Conservation (phyloP, 2,329 filamentous ascomycete species). For the Fusarium continuum region DNA sequence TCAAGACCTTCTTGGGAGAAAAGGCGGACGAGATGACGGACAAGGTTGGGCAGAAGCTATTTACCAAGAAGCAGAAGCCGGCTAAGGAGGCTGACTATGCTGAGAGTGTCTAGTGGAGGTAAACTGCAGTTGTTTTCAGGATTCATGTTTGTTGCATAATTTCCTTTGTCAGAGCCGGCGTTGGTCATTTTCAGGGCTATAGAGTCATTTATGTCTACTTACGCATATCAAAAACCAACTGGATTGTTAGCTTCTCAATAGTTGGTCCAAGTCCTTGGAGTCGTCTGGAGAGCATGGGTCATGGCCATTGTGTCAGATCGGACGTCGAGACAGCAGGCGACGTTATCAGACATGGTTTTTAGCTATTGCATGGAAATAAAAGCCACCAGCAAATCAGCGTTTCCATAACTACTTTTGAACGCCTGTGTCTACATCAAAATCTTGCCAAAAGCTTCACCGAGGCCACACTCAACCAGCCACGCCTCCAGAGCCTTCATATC, state of each 20-base stretch:
- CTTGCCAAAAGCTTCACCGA: conserved; percentile 41
- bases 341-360: no score
- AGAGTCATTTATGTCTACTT: conserved; percentile 1
- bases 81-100: conserved; percentile 43
- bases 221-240: background rate
- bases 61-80: conserved; percentile 45
- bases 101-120: conserved; percentile 44
- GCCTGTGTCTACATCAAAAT: conserved; percentile 33
- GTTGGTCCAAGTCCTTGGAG: no score
- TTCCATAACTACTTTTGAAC: no score
- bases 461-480: conserved; percentile 54
- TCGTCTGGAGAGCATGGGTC: no score
- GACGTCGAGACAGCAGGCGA: no score
- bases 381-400: no score
- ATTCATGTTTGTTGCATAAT: background rate
- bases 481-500: conserved; percentile 63
- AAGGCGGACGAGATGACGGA: conserved; percentile 52
- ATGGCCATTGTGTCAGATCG: no score
- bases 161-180: conserved; percentile 27
- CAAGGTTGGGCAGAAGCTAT: conserved; percentile 52
- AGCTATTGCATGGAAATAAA: no score
- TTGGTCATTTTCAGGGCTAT: conserved; percentile 2
- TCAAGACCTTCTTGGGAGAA: conserved; percentile 54
- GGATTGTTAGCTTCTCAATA: no score
- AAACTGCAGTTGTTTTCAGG: background rate